Base-by-base conservation (phyloP, 305 asterid species). In the Fraxinus nigra region DNA sequence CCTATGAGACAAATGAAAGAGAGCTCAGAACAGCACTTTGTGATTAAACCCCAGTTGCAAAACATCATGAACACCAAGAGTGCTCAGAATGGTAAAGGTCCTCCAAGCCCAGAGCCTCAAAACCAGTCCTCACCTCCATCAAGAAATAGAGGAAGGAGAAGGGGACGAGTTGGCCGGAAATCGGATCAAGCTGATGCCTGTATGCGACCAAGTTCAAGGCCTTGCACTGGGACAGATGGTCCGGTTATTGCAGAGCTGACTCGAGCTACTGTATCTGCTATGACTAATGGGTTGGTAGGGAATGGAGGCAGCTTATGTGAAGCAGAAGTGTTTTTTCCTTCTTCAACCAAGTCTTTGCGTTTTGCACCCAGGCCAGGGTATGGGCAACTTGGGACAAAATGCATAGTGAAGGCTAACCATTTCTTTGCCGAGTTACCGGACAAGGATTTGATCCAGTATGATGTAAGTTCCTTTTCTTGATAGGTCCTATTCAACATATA, bases 381-480 rank as follows among this genome's bases (percentile, higher is more conserved):
- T 78, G 99, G 99, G 75, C 94, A 90, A 80, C 90, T 93, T 8
- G 99, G 99, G 84, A 90, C 97, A 76, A 95, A 87, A 82, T 97
- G 99, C 84, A 87, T 92, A 78, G 97, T 97, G 33, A 97, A 97
- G 91, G 99, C 99, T 72, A 97, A 97, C 90, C 98, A 97, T 90
- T 97, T 97, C 92, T 88, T 92, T 81, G 97, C 97, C 32, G 97
- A 95, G 84, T 84, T 97, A 81, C 98, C 98, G 51, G 87, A 95
- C 87, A 97, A 97, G 92, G 99, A 97, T 84, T 88, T 95, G 86
- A 92, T 88, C 85, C 98, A 97, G 80, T 97, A 97, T 92, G 99
- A 97, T 92, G 99, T 97, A 89, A 93, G 99, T 51, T 76, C 14
- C 11, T 72, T 82, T 84, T 72, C 70, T 78, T 63, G 72, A 59